Base-by-base conservation (phyloP, 768 basidiomycete species). In the Sporobolomyces phaffii region DNA sequence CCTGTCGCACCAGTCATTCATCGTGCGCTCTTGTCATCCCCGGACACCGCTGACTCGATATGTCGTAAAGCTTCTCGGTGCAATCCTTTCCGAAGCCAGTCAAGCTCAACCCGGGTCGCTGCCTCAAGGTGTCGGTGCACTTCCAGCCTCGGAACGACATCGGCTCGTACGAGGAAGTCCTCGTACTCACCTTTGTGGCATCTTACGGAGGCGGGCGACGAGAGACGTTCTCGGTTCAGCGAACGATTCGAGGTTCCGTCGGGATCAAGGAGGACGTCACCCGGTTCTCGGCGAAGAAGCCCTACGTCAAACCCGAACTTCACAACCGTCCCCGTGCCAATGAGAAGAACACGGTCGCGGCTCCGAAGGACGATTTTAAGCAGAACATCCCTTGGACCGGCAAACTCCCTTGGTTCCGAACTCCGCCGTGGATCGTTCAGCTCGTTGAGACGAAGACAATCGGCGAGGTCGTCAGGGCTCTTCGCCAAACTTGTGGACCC, bases 341-440 rank as follows among this genome's bases (percentile, higher is more conserved):
- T n/a, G 20, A 36, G 20, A 26, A 44, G 34, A 28, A 62, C 2
- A 62, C 48, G 5, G 49, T 38, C 13, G 45, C 56, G 26, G 62
- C 62, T 3, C 62, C 62, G 53, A 29, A 13, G 2, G 53, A 63
- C 40, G 53, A 53, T 1, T 63, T 63, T 45, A 38, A 48, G 44
- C 62, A 63, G 28, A 63, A 63, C n/a, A n/a, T 48, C 8, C 62
- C 62, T 14, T 63, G 62, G 62, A 40, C 34, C 3, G 62, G 53
- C 2, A 36, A 45, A 5, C 36, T 63, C 2, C 62, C 62, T 18
- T 26, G 24, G 28, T 40, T 2, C 14, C 2, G 0, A 3, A 29
- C n/a, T 17, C 36, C 34, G 44, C 26, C n/a, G 22, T 56, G 53
- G 62, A 15, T 63, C 24, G 28, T 15, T 22, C 0, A 22, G 26